Percentiles rank a stretch among this genome's conserved stretches.
These are phyloP conservation scores for Parastagonospora avenae DNA, from an alignment of 2,329 filamentous ascomycete species.

Conservation along the genomic window DNA sequence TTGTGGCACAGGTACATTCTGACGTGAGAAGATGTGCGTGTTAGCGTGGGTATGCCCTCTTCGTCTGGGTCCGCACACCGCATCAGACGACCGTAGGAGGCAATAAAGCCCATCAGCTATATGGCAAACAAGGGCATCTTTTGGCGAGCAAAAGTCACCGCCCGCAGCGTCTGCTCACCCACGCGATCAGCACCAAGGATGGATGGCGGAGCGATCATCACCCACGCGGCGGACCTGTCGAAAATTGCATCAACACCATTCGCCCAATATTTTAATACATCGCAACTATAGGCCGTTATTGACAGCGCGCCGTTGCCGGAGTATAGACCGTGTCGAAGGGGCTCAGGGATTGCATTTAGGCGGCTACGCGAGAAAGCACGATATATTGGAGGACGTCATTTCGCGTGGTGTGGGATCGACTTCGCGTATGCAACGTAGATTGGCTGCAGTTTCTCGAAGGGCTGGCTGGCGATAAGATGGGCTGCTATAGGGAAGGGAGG, in stretches of 20 bases:
- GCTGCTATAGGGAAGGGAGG: constrained; percentile 7
- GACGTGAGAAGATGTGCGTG: constrained; percentile 3
- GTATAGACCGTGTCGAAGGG: constrained; percentile 4
- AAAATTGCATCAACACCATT: neutral
- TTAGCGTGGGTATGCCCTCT: neutral
- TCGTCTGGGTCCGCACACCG: neutral
- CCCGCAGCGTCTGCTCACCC: constrained; percentile 3
- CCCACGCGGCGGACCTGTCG: neutral
- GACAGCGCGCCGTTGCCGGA: constrained; percentile 11
- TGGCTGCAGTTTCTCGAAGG: constrained; percentile 8
- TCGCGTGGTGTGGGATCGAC: constrained; percentile 10
- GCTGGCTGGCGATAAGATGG: constrained; percentile 10
- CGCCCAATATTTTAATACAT: constrained; percentile 1
- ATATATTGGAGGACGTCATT: constrained; percentile 10
- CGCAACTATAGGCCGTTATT: constrained; percentile 7
- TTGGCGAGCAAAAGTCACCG: neutral
- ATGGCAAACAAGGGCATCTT: neutral
- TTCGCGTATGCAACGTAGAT: constrained; percentile 9
- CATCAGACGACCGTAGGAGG: neutral
- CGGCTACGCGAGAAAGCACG: constrained; percentile 8
- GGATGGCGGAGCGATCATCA: constrained; percentile 1
- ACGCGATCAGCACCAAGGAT: constrained; percentile 6
- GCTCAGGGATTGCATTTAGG: constrained; percentile 9
- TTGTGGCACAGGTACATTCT: neutral
- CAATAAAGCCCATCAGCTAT: neutral